Evolutionary conservation across 108 stramenopile species (phyloP).

Genomic region (Cyclotella atomus): DNA sequence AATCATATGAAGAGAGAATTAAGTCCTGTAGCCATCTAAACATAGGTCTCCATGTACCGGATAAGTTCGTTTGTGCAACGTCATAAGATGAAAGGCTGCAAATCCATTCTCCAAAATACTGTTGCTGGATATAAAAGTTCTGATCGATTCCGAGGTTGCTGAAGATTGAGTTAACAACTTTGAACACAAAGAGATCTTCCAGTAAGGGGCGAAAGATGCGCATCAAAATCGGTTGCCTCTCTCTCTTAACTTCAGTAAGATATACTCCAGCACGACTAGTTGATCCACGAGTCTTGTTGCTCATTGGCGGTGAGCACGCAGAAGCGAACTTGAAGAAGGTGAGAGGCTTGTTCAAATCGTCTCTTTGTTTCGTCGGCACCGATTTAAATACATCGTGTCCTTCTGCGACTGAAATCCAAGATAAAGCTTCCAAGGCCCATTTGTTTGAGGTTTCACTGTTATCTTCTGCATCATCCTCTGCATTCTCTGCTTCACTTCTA

Average conservation of each 20-base stretch:
- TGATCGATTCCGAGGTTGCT: slow-evolving; percentile 60
- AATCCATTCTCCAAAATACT: slow-evolving; percentile 88
- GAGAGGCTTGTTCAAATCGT: slow-evolving; percentile 22
- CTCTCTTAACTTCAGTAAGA: slow-evolving; percentile 68
- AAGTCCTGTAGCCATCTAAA: slow-evolving; percentile 74
- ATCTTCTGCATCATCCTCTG: slow-evolving; percentile 17
- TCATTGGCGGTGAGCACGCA: slow-evolving; percentile 26
- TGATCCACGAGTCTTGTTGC: slow-evolving; percentile 5
- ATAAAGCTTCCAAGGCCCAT: slow-evolving; percentile 54
- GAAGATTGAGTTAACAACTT: slow-evolving; percentile 69
- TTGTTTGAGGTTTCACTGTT: slow-evolving; percentile 13
- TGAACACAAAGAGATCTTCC: slow-evolving; percentile 72
- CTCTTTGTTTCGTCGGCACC: slow-evolving; percentile 5
- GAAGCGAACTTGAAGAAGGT: slow-evolving; percentile 49
- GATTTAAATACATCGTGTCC: slow-evolving; percentile 24
- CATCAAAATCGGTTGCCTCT: slow-evolving; percentile 60
- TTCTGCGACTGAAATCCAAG: slow-evolving; percentile 49
- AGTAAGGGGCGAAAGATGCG: slow-evolving; percentile 76
- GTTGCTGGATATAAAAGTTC: slow-evolving; percentile 61
- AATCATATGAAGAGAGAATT: slow-evolving; percentile 35
- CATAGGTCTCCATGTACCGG: slow-evolving; percentile 64
- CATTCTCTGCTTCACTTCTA: slow-evolving; percentile 14
- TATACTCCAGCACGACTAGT: slow-evolving; percentile 35
- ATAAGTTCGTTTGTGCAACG: slow-evolving; percentile 53
- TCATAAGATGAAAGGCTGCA: slow-evolving; percentile 56